Conservation (phyloP, 2,329 filamentous ascomycete genomes). For the Aspergillus chevalieri region DNA sequence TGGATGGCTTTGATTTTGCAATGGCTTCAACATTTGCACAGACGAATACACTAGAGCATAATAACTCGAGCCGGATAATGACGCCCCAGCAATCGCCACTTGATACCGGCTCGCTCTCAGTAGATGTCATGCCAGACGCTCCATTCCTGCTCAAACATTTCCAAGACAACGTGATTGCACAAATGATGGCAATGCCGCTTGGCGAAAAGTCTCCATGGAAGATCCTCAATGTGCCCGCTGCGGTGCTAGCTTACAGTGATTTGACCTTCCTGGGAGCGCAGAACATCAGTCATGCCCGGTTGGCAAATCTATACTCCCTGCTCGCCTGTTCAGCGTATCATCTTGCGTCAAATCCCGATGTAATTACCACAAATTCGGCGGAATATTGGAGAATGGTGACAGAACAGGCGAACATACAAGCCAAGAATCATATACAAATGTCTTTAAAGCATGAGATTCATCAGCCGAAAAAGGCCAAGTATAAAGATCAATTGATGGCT, state of each 20-base stretch:
- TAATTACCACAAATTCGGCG: conserved; percentile 4
- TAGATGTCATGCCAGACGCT: conserved; percentile 15
- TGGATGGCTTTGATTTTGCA: not conserved
- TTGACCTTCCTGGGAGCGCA: conserved; percentile 22
- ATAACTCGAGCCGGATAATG: conserved; percentile 2
- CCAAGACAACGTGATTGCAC: conserved; percentile 25
- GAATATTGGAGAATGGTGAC: conserved; percentile 22
- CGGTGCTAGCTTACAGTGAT: conserved; percentile 25
- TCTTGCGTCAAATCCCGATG: conserved; percentile 12
- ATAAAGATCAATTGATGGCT: conserved; percentile 36
- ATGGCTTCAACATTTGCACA: not conserved
- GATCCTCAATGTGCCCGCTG: conserved; percentile 25
- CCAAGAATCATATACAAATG: conserved; percentile 25
- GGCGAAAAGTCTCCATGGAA: conserved; percentile 30
- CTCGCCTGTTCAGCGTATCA: conserved; percentile 25
- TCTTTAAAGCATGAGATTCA: conserved; percentile 25
- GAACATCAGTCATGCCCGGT: conserved; percentile 23
- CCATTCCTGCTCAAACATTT: conserved; percentile 26
- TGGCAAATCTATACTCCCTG: conserved; percentile 26
- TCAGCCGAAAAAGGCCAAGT: conserved; percentile 29
- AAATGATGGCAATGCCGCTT: conserved; percentile 25
- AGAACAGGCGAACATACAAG: conserved; percentile 20
- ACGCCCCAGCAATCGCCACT: conserved; percentile 9
- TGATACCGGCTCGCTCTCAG: conserved; percentile 2
- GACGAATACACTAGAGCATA: conserved; percentile 3